These are phyloP conservation scores for Colletotrichum truncatum DNA, from an alignment of 2,329 filamentous ascomycete species.

Conservation along the genomic window DNA sequence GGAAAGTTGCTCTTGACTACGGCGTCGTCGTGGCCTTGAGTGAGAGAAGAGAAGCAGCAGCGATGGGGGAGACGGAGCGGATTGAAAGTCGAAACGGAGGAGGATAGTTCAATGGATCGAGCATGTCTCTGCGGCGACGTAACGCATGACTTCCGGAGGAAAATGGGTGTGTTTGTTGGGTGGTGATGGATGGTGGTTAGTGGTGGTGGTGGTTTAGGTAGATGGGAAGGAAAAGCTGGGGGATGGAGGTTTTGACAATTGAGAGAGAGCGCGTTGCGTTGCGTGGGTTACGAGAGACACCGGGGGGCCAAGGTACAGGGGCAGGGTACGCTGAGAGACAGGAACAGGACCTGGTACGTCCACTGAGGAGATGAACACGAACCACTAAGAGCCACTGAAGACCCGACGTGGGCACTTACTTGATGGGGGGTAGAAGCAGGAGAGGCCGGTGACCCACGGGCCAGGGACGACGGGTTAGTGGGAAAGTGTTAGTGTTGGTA, in stretches of 20 bases:
- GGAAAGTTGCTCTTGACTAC: slow-evolving; percentile 1
- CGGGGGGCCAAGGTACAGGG: background rate
- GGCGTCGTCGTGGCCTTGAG: background rate
- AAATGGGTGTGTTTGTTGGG: background rate
- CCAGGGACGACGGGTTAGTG: background rate
- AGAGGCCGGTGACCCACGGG: too few relatives aligned
- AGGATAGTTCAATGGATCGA: slow-evolving; percentile 33
- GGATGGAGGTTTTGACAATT: slow-evolving; percentile 30
- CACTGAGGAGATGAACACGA: background rate
- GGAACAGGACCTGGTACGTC: slow-evolving; percentile 7
- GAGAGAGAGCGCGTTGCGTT: slow-evolving; percentile 3
- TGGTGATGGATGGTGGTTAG: background rate
- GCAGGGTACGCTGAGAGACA: slow-evolving; percentile 12
- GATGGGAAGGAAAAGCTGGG: background rate
- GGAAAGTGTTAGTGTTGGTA: too few relatives aligned
- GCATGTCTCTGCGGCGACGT: slow-evolving; percentile 26
- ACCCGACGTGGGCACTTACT: slow-evolving; percentile 5
- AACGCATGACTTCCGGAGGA: slow-evolving; percentile 2
- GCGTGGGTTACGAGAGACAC: slow-evolving; percentile 3
- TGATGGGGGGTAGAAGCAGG: too few relatives aligned
- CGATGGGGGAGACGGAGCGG: slow-evolving; percentile 38
- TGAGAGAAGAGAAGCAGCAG: background rate
- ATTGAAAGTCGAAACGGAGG: slow-evolving; percentile 36
- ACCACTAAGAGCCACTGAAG: slow-evolving; percentile 11
- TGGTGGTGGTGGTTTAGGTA: background rate